phyloP scores from a whole-genome alignment of 768 basidiomycete genomes.

The Gymnopilus dilepis region DNA sequence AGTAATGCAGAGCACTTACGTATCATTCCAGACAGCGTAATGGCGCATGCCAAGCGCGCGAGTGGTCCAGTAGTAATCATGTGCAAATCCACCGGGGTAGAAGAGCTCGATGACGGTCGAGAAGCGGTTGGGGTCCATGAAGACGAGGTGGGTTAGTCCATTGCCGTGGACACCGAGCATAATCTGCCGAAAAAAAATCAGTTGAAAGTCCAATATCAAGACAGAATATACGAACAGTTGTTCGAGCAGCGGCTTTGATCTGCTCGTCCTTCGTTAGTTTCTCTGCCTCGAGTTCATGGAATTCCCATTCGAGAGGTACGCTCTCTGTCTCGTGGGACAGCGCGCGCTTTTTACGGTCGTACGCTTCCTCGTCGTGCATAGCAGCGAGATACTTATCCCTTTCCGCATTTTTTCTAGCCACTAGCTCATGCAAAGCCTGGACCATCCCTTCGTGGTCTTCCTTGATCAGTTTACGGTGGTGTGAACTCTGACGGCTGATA shows the following conservation, averaged over 20 bases:
- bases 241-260: conserved; percentile 62
- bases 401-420: conserved; percentile 40
- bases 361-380: conserved; percentile 10
- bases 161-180: conserved; percentile 81
- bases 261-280: conserved; percentile 78
- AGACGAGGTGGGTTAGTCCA: conserved; percentile 83
- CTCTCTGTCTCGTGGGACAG: conserved; percentile 21
- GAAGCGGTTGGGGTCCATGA: conserved; percentile 78
- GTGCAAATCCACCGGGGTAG: conserved; percentile 79
- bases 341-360: conserved; percentile 25
- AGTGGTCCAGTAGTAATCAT: conserved; percentile 87
- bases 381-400: conserved; percentile 22
- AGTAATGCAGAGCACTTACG: conserved; percentile 42
- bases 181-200: conserved; percentile 46
- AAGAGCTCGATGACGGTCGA: conserved; percentile 89
- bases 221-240: conserved; percentile 60
- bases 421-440: conserved; percentile 54
- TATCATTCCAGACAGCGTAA: conserved; percentile 84
- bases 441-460: conserved; percentile 65
- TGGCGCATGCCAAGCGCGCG: conserved; percentile 75
- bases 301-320: conserved; percentile 53
- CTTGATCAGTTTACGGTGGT: conserved; percentile 53
- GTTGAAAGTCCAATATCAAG: background rate
- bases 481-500: conserved; percentile 66
- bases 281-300: conserved; percentile 67